Base-by-base conservation (phyloP, 495 filamentous ascomycete genomes). In the Penicillium paradoxum region DNA sequence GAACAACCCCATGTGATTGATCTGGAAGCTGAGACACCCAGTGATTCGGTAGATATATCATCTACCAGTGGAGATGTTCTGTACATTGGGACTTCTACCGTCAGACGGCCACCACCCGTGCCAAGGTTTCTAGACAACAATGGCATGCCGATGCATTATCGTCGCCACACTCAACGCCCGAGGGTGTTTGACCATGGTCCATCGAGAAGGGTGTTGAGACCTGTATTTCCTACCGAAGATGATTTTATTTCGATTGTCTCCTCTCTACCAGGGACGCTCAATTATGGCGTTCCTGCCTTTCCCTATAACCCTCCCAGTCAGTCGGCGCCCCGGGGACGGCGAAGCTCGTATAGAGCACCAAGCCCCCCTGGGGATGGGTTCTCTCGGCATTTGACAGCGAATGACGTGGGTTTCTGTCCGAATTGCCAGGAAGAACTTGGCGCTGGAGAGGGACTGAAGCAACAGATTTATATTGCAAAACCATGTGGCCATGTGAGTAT, bases 401-500 rank as follows among this genome's bases (percentile, higher is more conserved):
- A 81, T 15, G 82, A 89, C 29, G 63, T 81, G 4, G 67, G 90
- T 4, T 73, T 87, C 13, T 91, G 88, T 65, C 87, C 88, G 1
- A 84, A 84, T 53, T 91, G 88, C 58, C 77, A 79, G 6, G 75
- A 80, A 32, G 88, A 91, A 62, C 66, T 91, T 40, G 83, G 86
- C n/a, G 69, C 70, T 17, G 77, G 79, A 18, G 71, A 78, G 38
- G 82, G 82, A 21, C 51, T 71, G 7, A 82, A 84, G 63, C 79
- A 81, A 62, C 79, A 87, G 52, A 83, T 90, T 29, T 90, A 88
- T 86, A 76, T 88, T 15, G 74, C 83, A 1, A 89, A 83, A 56
- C 69, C 71, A 51, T 91, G 88, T 67, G 88, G 88, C 49, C 88
- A 91, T 76, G 88, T 91, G 74, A 54, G 86, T 75, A 25, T 34